Percentiles rank a stretch among this genome's conserved stretches.
Evolutionary conservation across 2,329 filamentous ascomycete species (phyloP).

Genomic region (Cladosporium sp.): DNA sequence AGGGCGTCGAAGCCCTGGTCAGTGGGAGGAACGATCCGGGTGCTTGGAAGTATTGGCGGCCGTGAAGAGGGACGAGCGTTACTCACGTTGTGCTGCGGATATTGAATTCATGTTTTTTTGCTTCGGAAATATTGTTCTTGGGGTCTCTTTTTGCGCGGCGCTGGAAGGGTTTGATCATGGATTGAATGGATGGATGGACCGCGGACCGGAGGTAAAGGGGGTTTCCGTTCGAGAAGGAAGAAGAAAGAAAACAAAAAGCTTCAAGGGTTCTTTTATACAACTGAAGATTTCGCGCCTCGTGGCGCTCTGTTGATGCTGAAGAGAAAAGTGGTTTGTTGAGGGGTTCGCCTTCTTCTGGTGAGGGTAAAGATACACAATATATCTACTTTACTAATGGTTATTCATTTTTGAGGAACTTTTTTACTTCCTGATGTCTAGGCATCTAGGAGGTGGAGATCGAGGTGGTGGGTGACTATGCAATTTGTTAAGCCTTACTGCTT

Average conservation of each 20-base stretch:
- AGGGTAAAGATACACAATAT: no score
- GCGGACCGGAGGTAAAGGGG: neutral
- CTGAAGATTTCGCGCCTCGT: no score
- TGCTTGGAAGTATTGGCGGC: conserved; percentile 41
- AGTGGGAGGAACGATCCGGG: conserved; percentile 48
- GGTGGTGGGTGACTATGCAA: no score
- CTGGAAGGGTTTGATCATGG: neutral
- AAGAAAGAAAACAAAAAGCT: neutral
- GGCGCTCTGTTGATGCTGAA: no score
- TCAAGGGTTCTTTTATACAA: no score
- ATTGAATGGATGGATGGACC: neutral
- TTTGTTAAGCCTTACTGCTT: no score
- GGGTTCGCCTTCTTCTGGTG: no score
- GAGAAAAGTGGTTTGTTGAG: no score
- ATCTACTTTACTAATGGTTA: no score
- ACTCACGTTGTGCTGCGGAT: neutral
- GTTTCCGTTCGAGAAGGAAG: neutral
- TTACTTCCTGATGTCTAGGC: no score
- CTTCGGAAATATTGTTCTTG: neutral
- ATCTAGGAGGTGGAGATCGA: no score
- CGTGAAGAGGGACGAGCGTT: neutral
- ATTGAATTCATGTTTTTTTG: neutral
- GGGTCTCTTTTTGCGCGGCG: neutral
- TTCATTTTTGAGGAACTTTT: no score
- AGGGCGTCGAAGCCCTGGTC: conserved; percentile 83